Evolutionary conservation across 768 basidiomycete species (phyloP), one percentile per base, ranked within the genome.

Genomic region (Rubroboletus satanas): DNA sequence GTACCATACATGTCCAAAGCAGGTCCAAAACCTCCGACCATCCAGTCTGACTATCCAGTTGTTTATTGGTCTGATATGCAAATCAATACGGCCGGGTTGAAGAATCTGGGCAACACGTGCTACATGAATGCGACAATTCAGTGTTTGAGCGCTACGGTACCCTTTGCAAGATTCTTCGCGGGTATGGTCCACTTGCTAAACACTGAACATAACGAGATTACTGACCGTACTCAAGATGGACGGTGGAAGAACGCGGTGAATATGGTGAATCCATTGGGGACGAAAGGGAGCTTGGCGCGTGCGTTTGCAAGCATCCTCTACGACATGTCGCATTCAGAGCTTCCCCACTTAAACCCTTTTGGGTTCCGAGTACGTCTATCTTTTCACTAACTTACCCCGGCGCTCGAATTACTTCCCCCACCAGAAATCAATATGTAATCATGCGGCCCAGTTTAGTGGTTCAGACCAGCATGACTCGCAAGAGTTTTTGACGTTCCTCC

Each of bases 51-150:
- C 44, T 94, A 90, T 66, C 88, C 90, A 5, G 85, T 93, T 21
- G 77, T 77, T 6, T 95, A 89, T 69, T 98, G 94, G 94, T 72
- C 79, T 14, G 90, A 94, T 66, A 76, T 83, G 38, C 82, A 87
- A 57, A 84, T 94, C 51, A 88, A 87, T 23, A 84, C 84, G 18
- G 84, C 86, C 0, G 96, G 96, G 4, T 70, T 99, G 67, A 95
- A 95, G 81, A 99, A 99, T 68, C 67, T 98, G 56, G 87, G 90
- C 17, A 98, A 98, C 69, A 99, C 97, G 8, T 99, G 97, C 70
- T 99, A 98, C 68, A 98, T 98, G 93, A 98, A 98, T 69, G 91
- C 97, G 31, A 94, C 93, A 7, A 83, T 99, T 15, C 97, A 99
- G 71, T 99, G 97, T 70, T 75, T 99, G 66, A 93, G 87, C 67